Percentiles rank a stretch among this genome's conserved stretches.
Conservation (phyloP, 768 basidiomycete genomes). For the Mycena amicta region DNA sequence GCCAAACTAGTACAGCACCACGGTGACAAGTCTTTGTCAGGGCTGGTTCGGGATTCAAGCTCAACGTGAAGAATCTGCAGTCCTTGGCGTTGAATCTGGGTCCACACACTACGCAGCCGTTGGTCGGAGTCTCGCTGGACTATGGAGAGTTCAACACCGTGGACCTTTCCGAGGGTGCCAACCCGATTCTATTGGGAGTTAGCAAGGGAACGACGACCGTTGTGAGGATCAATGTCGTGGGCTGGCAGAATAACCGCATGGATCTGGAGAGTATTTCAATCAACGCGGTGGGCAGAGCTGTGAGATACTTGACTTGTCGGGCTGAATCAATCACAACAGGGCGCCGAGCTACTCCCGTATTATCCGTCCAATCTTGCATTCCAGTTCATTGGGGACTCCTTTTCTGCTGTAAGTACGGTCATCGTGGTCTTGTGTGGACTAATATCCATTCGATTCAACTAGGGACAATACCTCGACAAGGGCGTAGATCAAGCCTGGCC, state of each 20-base stretch:
- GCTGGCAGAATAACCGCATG: slow-evolving; percentile 62
- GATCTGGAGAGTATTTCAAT: slow-evolving; percentile 50
- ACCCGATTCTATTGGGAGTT: slow-evolving; percentile 40
- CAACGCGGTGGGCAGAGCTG: slow-evolving; percentile 53
- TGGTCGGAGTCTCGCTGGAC: slow-evolving; percentile 53
- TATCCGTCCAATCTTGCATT: slow-evolving; percentile 46
- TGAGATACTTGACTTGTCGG: too few species aligned
- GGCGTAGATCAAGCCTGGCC: slow-evolving; percentile 47
- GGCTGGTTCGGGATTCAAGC: slow-evolving; percentile 59
- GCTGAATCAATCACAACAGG: too few species aligned
- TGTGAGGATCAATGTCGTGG: slow-evolving; percentile 53
- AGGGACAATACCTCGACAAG: too few species aligned
- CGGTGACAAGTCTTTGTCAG: too few species aligned
- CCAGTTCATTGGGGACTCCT: slow-evolving; percentile 61
- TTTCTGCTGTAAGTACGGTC: slow-evolving; percentile 47
- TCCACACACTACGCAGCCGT: slow-evolving; percentile 48
- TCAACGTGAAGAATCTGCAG: slow-evolving; percentile 45
- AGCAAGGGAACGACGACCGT: slow-evolving; percentile 25
- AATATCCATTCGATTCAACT: neutral
- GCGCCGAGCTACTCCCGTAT: slow-evolving; percentile 48
- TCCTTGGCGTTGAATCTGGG: slow-evolving; percentile 50
- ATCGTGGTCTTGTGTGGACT: neutral
- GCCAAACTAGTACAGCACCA: neutral
- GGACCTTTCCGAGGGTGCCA: slow-evolving; percentile 50
- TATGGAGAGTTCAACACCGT: slow-evolving; percentile 47